phyloP scores from a whole-genome alignment of 306 rosid species.

The Malus sieversii region DNA sequence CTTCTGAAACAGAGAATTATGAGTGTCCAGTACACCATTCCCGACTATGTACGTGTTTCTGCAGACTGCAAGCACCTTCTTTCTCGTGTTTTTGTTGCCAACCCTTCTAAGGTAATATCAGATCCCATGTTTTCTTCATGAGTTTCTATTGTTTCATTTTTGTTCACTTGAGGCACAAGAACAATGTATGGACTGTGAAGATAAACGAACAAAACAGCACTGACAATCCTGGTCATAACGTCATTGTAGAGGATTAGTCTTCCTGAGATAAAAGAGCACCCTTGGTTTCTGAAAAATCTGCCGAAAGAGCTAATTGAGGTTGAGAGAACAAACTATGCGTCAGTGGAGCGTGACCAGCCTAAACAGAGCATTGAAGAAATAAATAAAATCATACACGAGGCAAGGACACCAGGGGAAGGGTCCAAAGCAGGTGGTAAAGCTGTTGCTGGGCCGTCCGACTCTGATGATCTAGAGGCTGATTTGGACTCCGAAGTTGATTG shows the following conservation, averaged over 20 bases:
- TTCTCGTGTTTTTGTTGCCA: slow-evolving; percentile 65
- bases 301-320: slow-evolving; percentile 52
- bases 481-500: slow-evolving; percentile 47
- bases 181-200: not conserved
- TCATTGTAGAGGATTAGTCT: slow-evolving; percentile 57
- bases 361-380: slow-evolving; percentile 67
- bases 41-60: slow-evolving; percentile 68
- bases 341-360: slow-evolving; percentile 24
- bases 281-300: slow-evolving; percentile 78
- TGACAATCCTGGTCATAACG: not conserved
- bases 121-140: not conserved
- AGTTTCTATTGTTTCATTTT: not conserved
- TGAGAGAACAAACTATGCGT: slow-evolving; percentile 33
- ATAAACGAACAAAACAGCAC: not conserved
- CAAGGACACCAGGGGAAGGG: slow-evolving; percentile 45
- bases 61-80: slow-evolving; percentile 61
- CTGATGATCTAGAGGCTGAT: slow-evolving; percentile 34
- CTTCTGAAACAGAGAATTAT: slow-evolving; percentile 63
- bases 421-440: slow-evolving; percentile 36
- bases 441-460: slow-evolving; percentile 26
- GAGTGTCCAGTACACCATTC: slow-evolving; percentile 73
- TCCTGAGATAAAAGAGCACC: slow-evolving; percentile 69
- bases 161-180: not conserved
- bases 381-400: slow-evolving; percentile 53
- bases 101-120: slow-evolving; percentile 59